Evolutionary conservation across 306 rosid genomes (phyloP), one percentile per base, ranked within the genome.

Genomic region (Mucuna pruriens): DNA sequence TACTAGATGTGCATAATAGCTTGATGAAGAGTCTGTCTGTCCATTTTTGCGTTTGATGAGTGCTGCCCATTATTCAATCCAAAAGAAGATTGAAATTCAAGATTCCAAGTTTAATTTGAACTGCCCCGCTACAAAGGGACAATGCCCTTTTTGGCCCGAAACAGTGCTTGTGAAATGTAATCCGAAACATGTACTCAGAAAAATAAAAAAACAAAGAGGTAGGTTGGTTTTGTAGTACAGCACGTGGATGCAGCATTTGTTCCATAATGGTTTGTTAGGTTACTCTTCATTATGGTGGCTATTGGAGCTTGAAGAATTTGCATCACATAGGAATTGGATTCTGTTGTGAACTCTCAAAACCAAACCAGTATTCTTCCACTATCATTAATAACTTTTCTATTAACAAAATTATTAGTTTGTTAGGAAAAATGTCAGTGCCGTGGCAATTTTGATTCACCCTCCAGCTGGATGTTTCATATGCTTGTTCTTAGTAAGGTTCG

Each of bases 21-120:
- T 39, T 52, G 34, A 44, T 58, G 42, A 48, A 34, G 74, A 58
- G 69, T 77, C 26, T 17, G 78, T 79, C 70, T 36, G 82, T 39
- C 31, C 46, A 11, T 61, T 49, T 36, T 77, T 17, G 22, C 25
- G 19, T 66, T 26, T 54, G 77, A 9, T 65, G 15, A 52, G 15
- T 3, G 12, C 33, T 15, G 22, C 3, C 73, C 52, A 48, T 64
- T 48, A 51, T 39, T 7, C 15, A 25, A 16, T 61, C 22, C 68
- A 13, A 61, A 25, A 58, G 65, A 36, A 76, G 26, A 46, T 76
- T 76, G 67, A 71, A 71, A 44, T 71, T 12, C 2, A 64, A 72
- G 48, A 71, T 82, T 73, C 31, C 7, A 6, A 17, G 58, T 57
- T 74, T 54, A 6, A 57, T 68, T 73, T 67, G 25, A 66, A 71